Base-by-base conservation (phyloP, 2,329 filamentous ascomycete genomes). In the Sclerotinia trifoliorum region DNA sequence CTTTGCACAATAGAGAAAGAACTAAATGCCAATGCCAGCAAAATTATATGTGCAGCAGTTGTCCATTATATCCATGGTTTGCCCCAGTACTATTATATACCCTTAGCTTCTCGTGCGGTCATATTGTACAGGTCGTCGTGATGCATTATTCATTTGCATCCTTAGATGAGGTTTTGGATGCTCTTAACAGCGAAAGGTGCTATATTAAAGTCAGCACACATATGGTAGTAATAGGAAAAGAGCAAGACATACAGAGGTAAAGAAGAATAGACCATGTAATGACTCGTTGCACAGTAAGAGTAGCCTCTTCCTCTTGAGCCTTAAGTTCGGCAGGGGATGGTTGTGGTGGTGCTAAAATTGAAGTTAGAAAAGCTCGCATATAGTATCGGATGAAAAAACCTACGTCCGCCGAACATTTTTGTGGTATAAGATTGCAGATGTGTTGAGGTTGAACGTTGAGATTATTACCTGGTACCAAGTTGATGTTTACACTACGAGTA, bases 321-420 rank as follows among this genome's bases (percentile, higher is more conserved):
- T 84, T 84, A 78, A 94, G 85, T 84, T 94, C 90, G 79, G 89
- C 88, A 69, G 86, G 82, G 69, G 87, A 87, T 75, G 88, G 85
- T 78, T 88, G 88, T 78, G 90, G 89, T 80, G 91, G 85, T 73
- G 84, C 87, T 74, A 46, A 17, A 4, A 49, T 49, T 42, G 52
- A 32, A 8, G 39, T 29, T 64, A 39, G 61, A 35, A 21, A n/a
- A 56, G 71, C 55, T 75, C 6, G 13, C 35, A 29, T 32, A 19
- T 46, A n/a, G 46, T 24, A 48, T 17, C 24, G n/a, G n/a, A 44
- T 46, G n/a, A 68, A 17, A 48, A 46, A 65, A 80, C 84, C 68
- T 79, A 87, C 85, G 83, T 82, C 85, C 86, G 83, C 86, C 86
- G 74, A 89, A 89, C 86, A 89, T 89, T 24, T 79, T 84, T 70